Conservation (phyloP, 1,139 yeast species). For the Barnettozyma hawaiiensis region DNA sequence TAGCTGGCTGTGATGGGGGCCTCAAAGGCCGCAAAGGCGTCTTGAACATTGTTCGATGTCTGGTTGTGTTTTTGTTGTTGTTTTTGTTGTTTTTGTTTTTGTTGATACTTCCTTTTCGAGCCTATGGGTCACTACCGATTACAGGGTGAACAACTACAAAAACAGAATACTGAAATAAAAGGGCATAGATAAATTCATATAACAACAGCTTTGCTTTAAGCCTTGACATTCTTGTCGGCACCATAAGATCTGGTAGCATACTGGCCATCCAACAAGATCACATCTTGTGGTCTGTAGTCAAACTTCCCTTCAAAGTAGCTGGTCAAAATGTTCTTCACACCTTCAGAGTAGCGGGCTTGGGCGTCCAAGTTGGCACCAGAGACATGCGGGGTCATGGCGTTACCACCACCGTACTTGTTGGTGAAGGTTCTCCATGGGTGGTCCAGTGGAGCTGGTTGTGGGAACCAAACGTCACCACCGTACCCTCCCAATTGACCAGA, state of each 20-base stretch:
- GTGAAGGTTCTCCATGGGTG: constrained; percentile 75
- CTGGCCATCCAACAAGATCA: constrained; percentile 66
- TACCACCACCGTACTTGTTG: constrained; percentile 65
- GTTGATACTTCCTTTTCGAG: constrained; percentile 1
- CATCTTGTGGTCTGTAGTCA: constrained; percentile 69
- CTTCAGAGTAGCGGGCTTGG: constrained; percentile 66
- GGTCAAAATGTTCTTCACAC: constrained; percentile 59
- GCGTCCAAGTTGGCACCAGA: constrained; percentile 81
- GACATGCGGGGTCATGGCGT: constrained; percentile 82
- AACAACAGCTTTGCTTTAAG: too few relatives aligned
- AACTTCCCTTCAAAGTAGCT: constrained; percentile 55
- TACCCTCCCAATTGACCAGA: constrained; percentile 71
- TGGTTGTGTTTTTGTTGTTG: neutral
- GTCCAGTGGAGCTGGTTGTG: constrained; percentile 71
- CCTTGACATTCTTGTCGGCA: constrained; percentile 34
- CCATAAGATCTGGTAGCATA: constrained; percentile 76
- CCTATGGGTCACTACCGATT: too few relatives aligned
- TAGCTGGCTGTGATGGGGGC: constrained; percentile 9
- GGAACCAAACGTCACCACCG: constrained; percentile 83
- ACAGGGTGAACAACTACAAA: too few relatives aligned
- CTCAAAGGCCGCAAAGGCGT: constrained; percentile 5
- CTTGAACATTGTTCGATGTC: constrained; percentile 2
- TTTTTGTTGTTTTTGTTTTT: neutral
- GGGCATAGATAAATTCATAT: too few relatives aligned
- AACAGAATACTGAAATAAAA: too few relatives aligned